phyloP scores from a whole-genome alignment of 176 grass and related monocot genomes.

The Typha latifolia region DNA sequence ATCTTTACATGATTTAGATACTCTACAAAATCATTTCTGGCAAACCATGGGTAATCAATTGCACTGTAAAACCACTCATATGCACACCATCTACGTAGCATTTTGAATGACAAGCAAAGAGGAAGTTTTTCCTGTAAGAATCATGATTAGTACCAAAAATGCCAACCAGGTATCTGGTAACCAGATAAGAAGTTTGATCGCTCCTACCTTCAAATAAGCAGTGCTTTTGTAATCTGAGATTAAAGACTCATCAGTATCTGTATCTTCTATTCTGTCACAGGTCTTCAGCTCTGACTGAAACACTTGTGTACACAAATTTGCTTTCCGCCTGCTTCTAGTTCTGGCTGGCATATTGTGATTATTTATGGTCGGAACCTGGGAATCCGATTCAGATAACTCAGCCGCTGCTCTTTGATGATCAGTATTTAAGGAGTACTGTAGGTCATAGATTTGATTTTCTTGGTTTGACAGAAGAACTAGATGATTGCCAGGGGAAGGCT shows the following conservation, averaged over 20 bases:
- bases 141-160: constrained; percentile 33
- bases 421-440: constrained; percentile 13
- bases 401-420: constrained; percentile 10
- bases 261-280: constrained; percentile 14
- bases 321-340: constrained; percentile 32
- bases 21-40: constrained; percentile 47
- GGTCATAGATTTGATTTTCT: constrained; percentile 11
- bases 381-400: constrained; percentile 18
- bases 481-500: constrained; percentile 23
- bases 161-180: too few relatives aligned
- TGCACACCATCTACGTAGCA: constrained; percentile 54
- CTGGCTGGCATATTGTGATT: constrained; percentile 18
- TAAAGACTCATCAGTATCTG: constrained; percentile 10
- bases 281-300: background rate
- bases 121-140: constrained; percentile 34
- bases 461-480: constrained; percentile 18
- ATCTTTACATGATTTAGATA: constrained; percentile 52
- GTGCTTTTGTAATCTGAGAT: too few relatives aligned
- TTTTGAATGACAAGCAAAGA: constrained; percentile 44
- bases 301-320: constrained; percentile 22
- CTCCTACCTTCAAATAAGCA: too few relatives aligned
- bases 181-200: too few relatives aligned
- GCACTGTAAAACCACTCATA: constrained; percentile 79
- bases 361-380: constrained; percentile 18
- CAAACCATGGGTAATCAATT: constrained; percentile 84